Percentiles rank a stretch among this genome's conserved stretches.
These are phyloP conservation scores for Candida sanyaensis DNA, from an alignment of 1,139 yeast species.

Conservation along the genomic window DNA sequence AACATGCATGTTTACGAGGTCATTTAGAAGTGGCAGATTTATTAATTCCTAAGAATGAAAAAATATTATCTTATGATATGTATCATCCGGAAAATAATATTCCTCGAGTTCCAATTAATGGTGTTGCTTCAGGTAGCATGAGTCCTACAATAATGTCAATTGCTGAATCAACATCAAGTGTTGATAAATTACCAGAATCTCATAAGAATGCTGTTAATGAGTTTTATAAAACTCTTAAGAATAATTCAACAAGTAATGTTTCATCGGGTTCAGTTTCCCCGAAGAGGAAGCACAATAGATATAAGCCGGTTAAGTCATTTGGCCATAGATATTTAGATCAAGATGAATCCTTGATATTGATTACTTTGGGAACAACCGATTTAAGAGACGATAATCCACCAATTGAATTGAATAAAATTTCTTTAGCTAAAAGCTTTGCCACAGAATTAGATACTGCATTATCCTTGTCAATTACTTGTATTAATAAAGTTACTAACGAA, in stretches of 20 bases:
- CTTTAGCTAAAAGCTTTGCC: conserved; percentile 71
- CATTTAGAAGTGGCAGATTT: conserved; percentile 70
- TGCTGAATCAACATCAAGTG: conserved; percentile 22
- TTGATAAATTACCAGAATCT: conserved; percentile 45
- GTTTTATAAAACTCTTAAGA: conserved; percentile 43
- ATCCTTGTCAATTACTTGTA: conserved; percentile 69
- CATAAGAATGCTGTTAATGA: conserved; percentile 36
- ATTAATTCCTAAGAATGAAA: conserved; percentile 47
- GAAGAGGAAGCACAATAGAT: conserved; percentile 24
- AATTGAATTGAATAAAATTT: conserved; percentile 70
- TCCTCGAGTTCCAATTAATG: conserved; percentile 25
- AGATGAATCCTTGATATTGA: conserved; percentile 67
- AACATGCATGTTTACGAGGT: conserved; percentile 91
- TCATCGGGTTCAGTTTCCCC: conserved; percentile 33
- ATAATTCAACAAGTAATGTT: conserved; percentile 20
- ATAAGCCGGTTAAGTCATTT: conserved; percentile 71
- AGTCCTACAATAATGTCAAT: conserved; percentile 19
- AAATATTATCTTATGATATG: conserved; percentile 39
- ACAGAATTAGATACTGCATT: conserved; percentile 89
- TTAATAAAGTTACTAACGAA: conserved; percentile 41
- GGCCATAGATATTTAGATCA: conserved; percentile 76
- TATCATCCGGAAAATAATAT: conserved; percentile 41
- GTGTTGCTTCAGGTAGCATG: conserved; percentile 9
- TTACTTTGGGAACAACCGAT: conserved; percentile 89
- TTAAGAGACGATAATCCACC: conserved; percentile 61